Base-by-base conservation (phyloP, 176 grass and related monocot species). In the Phyllostachys edulis region DNA sequence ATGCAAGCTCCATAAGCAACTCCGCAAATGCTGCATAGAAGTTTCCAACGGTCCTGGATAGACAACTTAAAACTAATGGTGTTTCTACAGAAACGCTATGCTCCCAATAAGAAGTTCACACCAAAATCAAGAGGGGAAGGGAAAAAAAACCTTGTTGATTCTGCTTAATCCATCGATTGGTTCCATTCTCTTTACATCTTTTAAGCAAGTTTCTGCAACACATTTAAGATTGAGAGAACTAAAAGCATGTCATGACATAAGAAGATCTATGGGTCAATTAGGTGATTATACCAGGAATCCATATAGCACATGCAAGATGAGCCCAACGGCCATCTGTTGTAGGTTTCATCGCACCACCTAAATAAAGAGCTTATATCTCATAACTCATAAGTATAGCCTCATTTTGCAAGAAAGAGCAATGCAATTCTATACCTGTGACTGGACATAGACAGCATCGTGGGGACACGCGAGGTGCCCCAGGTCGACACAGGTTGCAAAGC, bases 1-100 rank as follows among this genome's bases (percentile, higher is more conserved):
- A 99, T 99, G 76, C 96, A 99, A 87, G 88, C 96, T 77, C 96
- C 96, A 88, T 99, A 99, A 63, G 93, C 84, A 92, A 99, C 96
- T 54, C 89, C 88, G 42, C 96, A 99, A 73, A 99, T 99, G 87
- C 96, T 99, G 85, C 96, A 99, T 63, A 99, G 51, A 79, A 99
- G 96, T 89, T 99, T 99, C 96, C 96, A 99, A 18, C 96, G 93
- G 79, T 92, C 91, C 96, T 98, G 85, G 18, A 83, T 51, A 89
- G 71, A 59, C 46, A 67, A 85, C 24, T 67, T 57, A 78, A 52
- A 89, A 54, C 18, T 38, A 20, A 64, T 82, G 70, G 83, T 63
- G 9, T 73, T 68, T 84, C 61, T 59, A 67, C 44, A 85, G 38
- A 80, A 70, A 77, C 17, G 29, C 20, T 67, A 20, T 57, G 23